Conservation (phyloP, 352 stramenopile species). For the Phytophthora litchii region DNA sequence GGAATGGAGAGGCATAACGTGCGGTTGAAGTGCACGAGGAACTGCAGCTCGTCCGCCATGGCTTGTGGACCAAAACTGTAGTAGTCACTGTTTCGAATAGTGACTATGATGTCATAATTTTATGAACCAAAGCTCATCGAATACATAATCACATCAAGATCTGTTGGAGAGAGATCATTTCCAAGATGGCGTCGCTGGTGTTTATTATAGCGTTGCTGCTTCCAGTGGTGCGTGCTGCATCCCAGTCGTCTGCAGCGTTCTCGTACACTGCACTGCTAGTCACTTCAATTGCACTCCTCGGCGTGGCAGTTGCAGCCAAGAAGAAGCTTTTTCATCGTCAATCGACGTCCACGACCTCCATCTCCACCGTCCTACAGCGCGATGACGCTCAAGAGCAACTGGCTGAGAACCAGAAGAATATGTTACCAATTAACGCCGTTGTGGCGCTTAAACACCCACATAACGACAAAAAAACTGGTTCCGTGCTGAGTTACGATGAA, state of each 20-base stretch:
- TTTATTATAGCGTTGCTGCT: slow-evolving; percentile 6
- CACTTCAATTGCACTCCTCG: slow-evolving; percentile 14
- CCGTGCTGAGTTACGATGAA: slow-evolving; percentile 34
- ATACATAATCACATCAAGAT: no score
- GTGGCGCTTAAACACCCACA: slow-evolving; percentile 21
- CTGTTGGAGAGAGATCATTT: slow-evolving; percentile 4
- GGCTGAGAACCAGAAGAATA: slow-evolving; percentile 23
- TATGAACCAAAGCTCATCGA: no score
- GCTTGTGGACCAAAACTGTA: no score
- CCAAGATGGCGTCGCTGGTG: background rate
- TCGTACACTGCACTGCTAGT: slow-evolving; percentile 1
- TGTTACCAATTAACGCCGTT: slow-evolving; percentile 29
- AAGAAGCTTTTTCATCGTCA: slow-evolving; percentile 1
- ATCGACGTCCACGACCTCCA: background rate
- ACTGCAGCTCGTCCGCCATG: slow-evolving; percentile 59
- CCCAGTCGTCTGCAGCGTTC: background rate
- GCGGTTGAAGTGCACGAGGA: slow-evolving; percentile 84
- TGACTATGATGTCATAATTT: no score
- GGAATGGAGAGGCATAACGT: slow-evolving; percentile 77
- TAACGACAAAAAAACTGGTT: slow-evolving; percentile 10
- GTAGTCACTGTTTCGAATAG: no score
- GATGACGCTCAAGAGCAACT: slow-evolving; percentile 36
- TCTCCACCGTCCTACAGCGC: slow-evolving; percentile 37
- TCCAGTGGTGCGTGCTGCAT: slow-evolving; percentile 8
- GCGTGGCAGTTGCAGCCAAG: slow-evolving; percentile 8